A percentile compares a stretch with the other conserved stretches of the same genome.
phyloP scores from a whole-genome alignment of 2,329 filamentous ascomycete species.

The Hymenoscyphus fructigenus region DNA sequence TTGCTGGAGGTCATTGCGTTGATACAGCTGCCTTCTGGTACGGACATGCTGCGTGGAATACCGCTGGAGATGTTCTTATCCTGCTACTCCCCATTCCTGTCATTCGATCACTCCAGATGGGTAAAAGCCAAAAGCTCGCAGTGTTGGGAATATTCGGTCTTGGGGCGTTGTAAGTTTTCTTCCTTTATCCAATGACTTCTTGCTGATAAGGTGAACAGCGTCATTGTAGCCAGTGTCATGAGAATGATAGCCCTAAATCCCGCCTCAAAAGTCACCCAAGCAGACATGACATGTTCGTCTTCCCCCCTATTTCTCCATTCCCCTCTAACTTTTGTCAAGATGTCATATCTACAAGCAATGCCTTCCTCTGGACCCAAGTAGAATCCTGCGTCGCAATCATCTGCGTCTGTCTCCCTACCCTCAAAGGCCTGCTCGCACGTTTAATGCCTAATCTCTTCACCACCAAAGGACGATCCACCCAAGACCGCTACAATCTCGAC shows the following conservation, averaged over 20 bases:
- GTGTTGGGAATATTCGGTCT: slow-evolving; percentile 61
- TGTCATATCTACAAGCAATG: slow-evolving; percentile 17
- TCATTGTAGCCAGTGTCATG: slow-evolving; percentile 19
- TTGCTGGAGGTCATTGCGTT: slow-evolving; percentile 46
- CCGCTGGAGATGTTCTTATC: slow-evolving; percentile 65
- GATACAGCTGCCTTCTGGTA: slow-evolving; percentile 65
- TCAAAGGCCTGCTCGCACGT: slow-evolving; percentile 15
- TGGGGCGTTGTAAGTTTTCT: slow-evolving; percentile 57
- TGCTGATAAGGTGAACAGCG: slow-evolving; percentile 8
- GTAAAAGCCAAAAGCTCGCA: slow-evolving; percentile 7
- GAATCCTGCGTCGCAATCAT: slow-evolving; percentile 21
- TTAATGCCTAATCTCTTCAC: slow-evolving; percentile 11
- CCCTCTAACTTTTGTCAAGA: too few species aligned
- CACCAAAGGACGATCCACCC: neutral
- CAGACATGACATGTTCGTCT: slow-evolving; percentile 15
- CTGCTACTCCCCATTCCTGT: slow-evolving; percentile 64
- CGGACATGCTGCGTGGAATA: slow-evolving; percentile 65
- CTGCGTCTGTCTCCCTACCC: slow-evolving; percentile 19
- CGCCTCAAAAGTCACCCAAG: slow-evolving; percentile 15
- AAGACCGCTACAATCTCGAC: slow-evolving; percentile 3
- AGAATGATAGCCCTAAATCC: slow-evolving; percentile 21
- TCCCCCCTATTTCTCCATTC: neutral
- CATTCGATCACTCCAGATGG: slow-evolving; percentile 44
- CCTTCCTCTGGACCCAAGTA: slow-evolving; percentile 22
- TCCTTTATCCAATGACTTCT: neutral